Conservation (phyloP, 345 rosid species). For the Syzygium aromaticum region DNA sequence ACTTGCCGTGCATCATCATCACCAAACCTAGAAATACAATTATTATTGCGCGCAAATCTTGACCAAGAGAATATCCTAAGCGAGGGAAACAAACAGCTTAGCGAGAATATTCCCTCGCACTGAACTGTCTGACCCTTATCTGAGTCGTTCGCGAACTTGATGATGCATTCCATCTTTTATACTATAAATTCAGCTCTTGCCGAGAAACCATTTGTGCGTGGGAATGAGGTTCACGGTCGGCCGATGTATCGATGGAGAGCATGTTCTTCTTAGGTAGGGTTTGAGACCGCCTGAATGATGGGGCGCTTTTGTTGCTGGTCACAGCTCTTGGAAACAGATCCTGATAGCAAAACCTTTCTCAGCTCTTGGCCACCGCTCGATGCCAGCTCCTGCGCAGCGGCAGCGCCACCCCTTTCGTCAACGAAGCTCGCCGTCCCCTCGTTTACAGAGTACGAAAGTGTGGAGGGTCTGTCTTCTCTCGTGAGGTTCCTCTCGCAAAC, state of each 20-base stretch:
- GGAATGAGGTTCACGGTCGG: neutral
- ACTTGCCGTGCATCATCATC: neutral
- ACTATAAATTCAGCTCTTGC: neutral
- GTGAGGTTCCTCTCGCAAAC: neutral
- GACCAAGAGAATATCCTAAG: neutral
- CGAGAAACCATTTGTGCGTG: neutral
- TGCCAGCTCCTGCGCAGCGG: neutral
- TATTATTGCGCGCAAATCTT: neutral
- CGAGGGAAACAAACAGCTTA: neutral
- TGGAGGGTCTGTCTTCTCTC: neutral
- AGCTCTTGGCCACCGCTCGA: neutral
- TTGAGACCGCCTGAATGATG: neutral
- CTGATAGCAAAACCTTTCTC: neutral
- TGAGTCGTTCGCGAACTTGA: neutral
- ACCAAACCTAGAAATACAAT: neutral
- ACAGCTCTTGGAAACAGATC: neutral
- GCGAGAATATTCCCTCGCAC: neutral
- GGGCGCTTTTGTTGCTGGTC: neutral
- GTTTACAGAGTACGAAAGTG: neutral
- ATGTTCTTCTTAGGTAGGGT: neutral
- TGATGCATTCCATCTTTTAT: neutral
- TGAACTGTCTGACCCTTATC: neutral
- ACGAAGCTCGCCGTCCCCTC: neutral
- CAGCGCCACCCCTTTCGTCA: neutral
- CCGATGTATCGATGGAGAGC: neutral